These are phyloP conservation scores for Ophiobolus disseminans DNA, from an alignment of 2,329 filamentous ascomycete genomes.

Conservation along the genomic window DNA sequence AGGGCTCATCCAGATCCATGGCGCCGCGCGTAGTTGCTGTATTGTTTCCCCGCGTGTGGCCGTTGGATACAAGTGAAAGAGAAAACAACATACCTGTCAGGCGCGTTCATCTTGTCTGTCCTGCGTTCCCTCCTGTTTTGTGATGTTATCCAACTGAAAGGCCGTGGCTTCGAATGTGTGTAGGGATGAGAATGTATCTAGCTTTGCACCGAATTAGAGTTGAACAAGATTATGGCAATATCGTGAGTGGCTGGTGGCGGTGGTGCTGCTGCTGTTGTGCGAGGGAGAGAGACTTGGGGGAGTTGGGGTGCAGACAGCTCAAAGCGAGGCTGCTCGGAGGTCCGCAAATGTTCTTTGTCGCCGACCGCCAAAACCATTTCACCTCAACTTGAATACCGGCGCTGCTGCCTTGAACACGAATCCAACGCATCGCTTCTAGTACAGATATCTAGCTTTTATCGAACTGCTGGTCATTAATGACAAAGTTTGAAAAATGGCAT, in stretches of 20 bases:
- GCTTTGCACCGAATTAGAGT: not conserved
- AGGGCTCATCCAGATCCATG: slow-evolving; percentile 1
- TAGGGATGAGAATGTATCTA: not conserved
- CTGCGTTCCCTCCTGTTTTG: slow-evolving; percentile 10
- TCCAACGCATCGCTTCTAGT: too few relatives aligned
- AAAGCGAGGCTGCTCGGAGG: not conserved
- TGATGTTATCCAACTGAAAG: slow-evolving; percentile 3
- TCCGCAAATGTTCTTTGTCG: not conserved
- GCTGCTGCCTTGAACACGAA: too few relatives aligned
- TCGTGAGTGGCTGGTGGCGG: not conserved
- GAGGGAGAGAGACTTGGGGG: not conserved
- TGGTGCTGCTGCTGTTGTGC: not conserved
- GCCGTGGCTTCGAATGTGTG: slow-evolving; percentile 3
- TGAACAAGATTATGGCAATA: not conserved
- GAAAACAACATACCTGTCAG: slow-evolving; percentile 42
- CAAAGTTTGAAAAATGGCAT: too few relatives aligned
- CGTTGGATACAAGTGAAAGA: not conserved
- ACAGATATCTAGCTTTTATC: too few relatives aligned
- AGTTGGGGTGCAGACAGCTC: not conserved
- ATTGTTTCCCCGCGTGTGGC: slow-evolving; percentile 10
- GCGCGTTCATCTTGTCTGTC: slow-evolving; percentile 46
- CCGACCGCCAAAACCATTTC: too few relatives aligned
- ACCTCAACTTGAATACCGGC: too few relatives aligned
- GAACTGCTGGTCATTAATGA: too few relatives aligned
- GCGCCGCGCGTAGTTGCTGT: slow-evolving; percentile 1